Percentiles rank a stretch among this genome's conserved stretches.
phyloP scores from a whole-genome alignment of 1,284 basidiomycete genomes.

The Naganishia albida region DNA sequence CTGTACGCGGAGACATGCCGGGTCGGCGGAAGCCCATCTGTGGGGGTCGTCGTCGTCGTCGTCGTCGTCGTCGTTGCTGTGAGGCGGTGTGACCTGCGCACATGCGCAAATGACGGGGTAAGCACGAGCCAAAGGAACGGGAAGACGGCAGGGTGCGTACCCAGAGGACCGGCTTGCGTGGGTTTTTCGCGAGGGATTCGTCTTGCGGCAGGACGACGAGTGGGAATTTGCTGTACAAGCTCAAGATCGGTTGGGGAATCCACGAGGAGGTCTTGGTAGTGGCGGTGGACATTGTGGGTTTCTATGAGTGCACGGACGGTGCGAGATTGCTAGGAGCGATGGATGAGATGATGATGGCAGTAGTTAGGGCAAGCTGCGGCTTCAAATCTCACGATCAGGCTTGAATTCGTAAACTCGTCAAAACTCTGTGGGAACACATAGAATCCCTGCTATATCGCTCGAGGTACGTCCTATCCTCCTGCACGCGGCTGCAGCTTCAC shows the following conservation, averaged over 20 bases:
- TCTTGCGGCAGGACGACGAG: constrained; percentile 49
- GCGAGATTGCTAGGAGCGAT: too few species aligned
- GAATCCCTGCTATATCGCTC: too few species aligned
- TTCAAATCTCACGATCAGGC: too few species aligned
- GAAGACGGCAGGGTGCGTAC: constrained; percentile 34
- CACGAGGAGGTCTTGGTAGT: constrained; percentile 24
- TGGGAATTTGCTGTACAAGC: constrained; percentile 50
- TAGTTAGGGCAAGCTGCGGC: too few species aligned
- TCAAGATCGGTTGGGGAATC: constrained; percentile 28
- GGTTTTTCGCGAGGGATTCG: constrained; percentile 9
- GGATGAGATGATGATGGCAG: too few species aligned
- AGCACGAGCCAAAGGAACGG: not conserved
- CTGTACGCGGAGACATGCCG: constrained; percentile 31
- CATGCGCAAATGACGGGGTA: too few species aligned
- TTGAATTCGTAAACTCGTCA: too few species aligned
- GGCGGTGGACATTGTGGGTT: not conserved
- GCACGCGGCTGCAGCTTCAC: too few species aligned
- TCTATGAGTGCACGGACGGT: not conserved
- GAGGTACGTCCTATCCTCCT: too few species aligned
- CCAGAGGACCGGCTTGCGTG: constrained; percentile 36
- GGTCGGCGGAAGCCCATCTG: constrained; percentile 36
- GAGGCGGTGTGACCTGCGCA: constrained; percentile 20
- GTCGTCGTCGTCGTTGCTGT: too few species aligned
- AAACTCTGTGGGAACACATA: too few species aligned
- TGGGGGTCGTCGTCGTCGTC: constrained; percentile 10